These are phyloP conservation scores for Mycena indigotica DNA, from an alignment of 768 basidiomycete genomes.

Conservation along the genomic window DNA sequence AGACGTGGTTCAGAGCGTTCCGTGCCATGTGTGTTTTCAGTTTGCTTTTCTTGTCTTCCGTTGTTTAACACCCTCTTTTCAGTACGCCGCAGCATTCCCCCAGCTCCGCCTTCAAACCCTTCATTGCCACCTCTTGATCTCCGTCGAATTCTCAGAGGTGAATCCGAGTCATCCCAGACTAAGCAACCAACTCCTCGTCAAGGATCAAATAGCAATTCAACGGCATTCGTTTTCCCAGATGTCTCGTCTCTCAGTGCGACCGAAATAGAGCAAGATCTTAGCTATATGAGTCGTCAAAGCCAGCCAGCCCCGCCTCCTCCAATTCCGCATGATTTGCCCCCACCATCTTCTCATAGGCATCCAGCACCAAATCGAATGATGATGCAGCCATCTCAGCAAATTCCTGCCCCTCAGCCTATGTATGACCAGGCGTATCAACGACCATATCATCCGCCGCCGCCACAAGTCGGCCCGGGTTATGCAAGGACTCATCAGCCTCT, in stretches of 20 bases:
- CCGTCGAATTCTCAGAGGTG: constrained; percentile 63
- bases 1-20: constrained; percentile 78
- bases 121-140: constrained; percentile 61
- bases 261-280: constrained; percentile 57
- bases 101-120: constrained; percentile 52
- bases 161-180: constrained; percentile 46
- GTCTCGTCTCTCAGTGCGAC: constrained; percentile 47
- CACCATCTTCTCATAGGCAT: constrained; percentile 4
- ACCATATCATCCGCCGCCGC: constrained; percentile 4
- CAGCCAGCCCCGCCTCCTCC: constrained; percentile 20
- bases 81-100: constrained; percentile 70
- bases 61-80: background rate
- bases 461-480: constrained; percentile 11
- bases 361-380: background rate
- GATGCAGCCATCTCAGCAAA: constrained; percentile 12
- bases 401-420: constrained; percentile 10
- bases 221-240: constrained; percentile 44
- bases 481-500: constrained; percentile 22
- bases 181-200: constrained; percentile 21
- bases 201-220: constrained; percentile 33
- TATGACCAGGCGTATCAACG: constrained; percentile 14
- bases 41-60: constrained; percentile 27
- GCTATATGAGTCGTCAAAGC: constrained; percentile 55
- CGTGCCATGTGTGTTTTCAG: constrained; percentile 52
- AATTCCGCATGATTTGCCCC: constrained; percentile 22